phyloP scores from a whole-genome alignment of 1,139 yeast species.

The Yamadazyma songkhlaensis region DNA sequence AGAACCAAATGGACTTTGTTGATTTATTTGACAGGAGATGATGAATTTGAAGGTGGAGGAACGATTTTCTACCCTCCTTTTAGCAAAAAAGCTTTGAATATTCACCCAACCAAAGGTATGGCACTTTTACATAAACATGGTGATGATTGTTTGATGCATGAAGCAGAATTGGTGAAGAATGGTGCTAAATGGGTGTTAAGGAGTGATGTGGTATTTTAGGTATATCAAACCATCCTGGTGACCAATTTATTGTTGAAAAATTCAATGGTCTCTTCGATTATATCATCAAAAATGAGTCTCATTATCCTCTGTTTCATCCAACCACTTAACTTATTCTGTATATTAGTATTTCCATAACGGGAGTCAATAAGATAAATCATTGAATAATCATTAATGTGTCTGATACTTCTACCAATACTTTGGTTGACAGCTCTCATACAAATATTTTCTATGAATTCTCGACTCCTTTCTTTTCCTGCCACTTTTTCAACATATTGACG shows the following conservation, averaged over 20 bases:
- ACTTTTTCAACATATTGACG: conserved; percentile 65
- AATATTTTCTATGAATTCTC: conserved; percentile 74
- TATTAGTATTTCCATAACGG: conserved; percentile 49
- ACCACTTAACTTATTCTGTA: conserved; percentile 63
- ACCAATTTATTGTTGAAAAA: conserved; percentile 19
- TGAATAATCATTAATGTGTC: conserved; percentile 82
- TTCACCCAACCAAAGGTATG: conserved; percentile 55
- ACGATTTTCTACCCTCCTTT: conserved; percentile 50
- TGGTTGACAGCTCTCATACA: conserved; percentile 94
- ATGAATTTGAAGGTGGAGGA: conserved; percentile 61
- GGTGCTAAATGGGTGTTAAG: conserved; percentile 68
- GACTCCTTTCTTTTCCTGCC: conserved; percentile 44
- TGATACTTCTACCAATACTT: conserved; percentile 87
- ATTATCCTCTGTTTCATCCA: conserved; percentile 63
- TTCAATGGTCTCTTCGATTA: conserved; percentile 21
- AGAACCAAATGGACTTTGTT: conserved; percentile 59
- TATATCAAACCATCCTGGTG: conserved; percentile 4
- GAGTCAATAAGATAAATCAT: conserved; percentile 68
- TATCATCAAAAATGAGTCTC: conserved; percentile 7
- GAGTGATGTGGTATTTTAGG: conserved; percentile 51
- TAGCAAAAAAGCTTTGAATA: conserved; percentile 23
- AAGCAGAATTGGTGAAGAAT: conserved; percentile 49
- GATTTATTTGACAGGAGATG: conserved; percentile 57
- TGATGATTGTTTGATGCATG: conserved; percentile 61
- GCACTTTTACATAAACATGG: conserved; percentile 68